Base-by-base conservation (phyloP, 441 rosid species). In the Daphne laureola region DNA sequence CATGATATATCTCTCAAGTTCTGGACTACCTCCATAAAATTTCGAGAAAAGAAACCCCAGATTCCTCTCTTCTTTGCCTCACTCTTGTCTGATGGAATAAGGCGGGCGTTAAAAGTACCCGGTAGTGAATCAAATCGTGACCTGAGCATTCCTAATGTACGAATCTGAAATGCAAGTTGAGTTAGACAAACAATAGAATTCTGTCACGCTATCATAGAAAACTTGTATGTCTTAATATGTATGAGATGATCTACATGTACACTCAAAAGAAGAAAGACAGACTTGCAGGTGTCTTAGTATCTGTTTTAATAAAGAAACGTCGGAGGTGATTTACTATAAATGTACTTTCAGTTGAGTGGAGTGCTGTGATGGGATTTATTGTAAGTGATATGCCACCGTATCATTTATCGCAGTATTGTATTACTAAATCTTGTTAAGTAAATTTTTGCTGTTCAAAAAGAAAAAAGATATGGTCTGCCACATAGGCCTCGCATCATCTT, bases 91-190 rank as follows among this genome's bases (percentile, higher is more conserved):
- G 73, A 72, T 0, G 99, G 99, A 65, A 90, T 94, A 52, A 94
- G 74, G 61, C 90, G 44, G 53, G 62, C 84, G 80, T 94, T 88
- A 65, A 94, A 94, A 63, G 92, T 98, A 62, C 72, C 87, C 54
- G 99, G 99, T 75, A 94, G 53, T 43, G 95, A 78, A 38, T 86
- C 70, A 46, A 94, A 94, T 62, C 99, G 96, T 57, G 99, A 94
- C 61, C 99, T 73, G 62, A 94, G 94, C 99, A 94, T 94, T 67
- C 96, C 98, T 62, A 94, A 68, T 15, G 99, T 94, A 51, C 96
- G 98, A 72, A 94, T 94, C 99, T 94, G 80, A 50, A 64, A 67
- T 41, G 55, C 14, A 25, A 45, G 57, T 61, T 46, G 57, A 1
- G 42, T 46, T 14, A 53, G 17, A 27, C 51, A 14, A 53, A 55